Conservation (phyloP, 1,284 basidiomycete species). For the Rhodotorula sp. region DNA sequence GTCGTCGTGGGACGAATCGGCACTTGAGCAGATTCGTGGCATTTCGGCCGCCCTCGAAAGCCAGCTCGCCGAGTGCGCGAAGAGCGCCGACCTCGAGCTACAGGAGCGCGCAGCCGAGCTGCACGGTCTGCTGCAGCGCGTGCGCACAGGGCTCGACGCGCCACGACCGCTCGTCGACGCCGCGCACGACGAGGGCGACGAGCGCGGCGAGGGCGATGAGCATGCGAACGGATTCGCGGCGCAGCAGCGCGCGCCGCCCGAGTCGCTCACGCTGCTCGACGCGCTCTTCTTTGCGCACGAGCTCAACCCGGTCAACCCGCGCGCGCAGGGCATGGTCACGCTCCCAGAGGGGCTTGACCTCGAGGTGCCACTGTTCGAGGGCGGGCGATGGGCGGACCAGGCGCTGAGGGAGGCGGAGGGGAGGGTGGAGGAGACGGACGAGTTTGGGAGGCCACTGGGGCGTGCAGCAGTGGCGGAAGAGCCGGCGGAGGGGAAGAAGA, state of each 20-base stretch:
- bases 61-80: constrained; percentile 31
- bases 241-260: constrained; percentile 57
- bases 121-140: constrained; percentile 20
- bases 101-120: constrained; percentile 65
- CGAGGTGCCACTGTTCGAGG: constrained; percentile 75
- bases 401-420: constrained; percentile 47
- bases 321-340: constrained; percentile 77
- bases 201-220: not conserved
- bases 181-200: not conserved
- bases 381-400: constrained; percentile 47
- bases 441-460: constrained; percentile 47
- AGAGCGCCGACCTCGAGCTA: constrained; percentile 69
- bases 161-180: constrained; percentile 14
- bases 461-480: constrained; percentile 45
- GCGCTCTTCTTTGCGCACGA: constrained; percentile 79
- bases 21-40: constrained; percentile 46
- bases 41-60: constrained; percentile 37
- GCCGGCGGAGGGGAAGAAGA: constrained; percentile 45
- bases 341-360: constrained; percentile 83
- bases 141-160: constrained; percentile 30
- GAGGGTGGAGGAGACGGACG: constrained; percentile 46
- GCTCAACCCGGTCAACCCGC: constrained; percentile 77
- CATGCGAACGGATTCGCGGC: constrained; percentile 16
- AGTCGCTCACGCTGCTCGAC: constrained; percentile 81
- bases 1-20: constrained; percentile 70